Percentiles rank a stretch among this genome's conserved stretches.
phyloP scores from a whole-genome alignment of 108 stramenopile species.

The Discostella pseudostelligera region DNA sequence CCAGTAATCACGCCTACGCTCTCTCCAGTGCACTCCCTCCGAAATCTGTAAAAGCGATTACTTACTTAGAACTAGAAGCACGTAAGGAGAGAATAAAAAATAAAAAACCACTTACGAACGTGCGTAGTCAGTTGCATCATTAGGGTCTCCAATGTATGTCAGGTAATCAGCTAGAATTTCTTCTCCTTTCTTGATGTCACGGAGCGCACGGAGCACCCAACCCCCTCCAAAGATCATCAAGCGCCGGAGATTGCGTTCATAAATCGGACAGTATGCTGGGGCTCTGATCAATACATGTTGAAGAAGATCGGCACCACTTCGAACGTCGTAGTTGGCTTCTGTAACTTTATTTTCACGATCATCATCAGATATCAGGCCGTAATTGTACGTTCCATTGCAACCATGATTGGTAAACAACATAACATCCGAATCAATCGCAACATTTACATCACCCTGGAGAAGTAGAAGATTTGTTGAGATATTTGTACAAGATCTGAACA shows the following conservation, averaged over 20 bases:
- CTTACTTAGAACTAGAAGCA: neutral
- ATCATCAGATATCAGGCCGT: no score
- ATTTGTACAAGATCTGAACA: neutral
- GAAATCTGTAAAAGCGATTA: slow-evolving; percentile 1
- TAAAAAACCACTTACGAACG: neutral
- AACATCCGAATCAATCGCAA: slow-evolving; percentile 26
- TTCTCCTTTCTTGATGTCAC: slow-evolving; percentile 26
- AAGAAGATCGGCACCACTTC: no score
- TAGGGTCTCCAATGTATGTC: neutral
- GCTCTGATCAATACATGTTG: slow-evolving; percentile 11
- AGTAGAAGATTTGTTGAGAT: neutral
- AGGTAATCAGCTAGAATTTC: slow-evolving; percentile 34
- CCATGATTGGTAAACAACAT: slow-evolving; percentile 36
- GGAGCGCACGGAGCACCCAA: neutral
- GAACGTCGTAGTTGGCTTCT: no score
- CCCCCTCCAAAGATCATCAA: slow-evolving; percentile 3
- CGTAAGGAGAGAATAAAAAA: neutral
- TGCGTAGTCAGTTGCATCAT: neutral
- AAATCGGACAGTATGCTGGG: slow-evolving; percentile 14
- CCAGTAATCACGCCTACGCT: neutral
- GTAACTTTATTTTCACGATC: no score
- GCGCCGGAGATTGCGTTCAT: slow-evolving; percentile 31
- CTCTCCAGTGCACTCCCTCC: slow-evolving; percentile 1
- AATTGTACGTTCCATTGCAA: slow-evolving; percentile 36
- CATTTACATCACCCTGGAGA: slow-evolving; percentile 19